Percentiles rank a stretch among this genome's conserved stretches.
phyloP scores from a whole-genome alignment of 176 grass and related monocot genomes.

The Zizania latifolia region DNA sequence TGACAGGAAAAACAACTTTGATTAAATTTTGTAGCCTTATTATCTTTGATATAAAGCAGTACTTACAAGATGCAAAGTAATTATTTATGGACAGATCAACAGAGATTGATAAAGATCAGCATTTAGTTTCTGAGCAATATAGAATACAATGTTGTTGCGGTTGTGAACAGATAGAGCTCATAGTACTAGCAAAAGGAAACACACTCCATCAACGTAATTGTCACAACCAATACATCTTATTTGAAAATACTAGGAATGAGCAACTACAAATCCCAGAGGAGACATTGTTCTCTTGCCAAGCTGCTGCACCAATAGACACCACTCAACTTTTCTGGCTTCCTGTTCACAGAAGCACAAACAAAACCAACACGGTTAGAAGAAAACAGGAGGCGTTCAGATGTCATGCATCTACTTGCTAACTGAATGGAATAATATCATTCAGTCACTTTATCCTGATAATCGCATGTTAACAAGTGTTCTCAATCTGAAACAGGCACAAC shows the following conservation, averaged over 20 bases:
- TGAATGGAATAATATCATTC: background rate
- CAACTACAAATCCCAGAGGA: constrained; percentile 26
- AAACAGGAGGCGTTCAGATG: background rate
- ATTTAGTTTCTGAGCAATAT: constrained; percentile 10
- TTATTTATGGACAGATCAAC: background rate
- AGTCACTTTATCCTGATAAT: background rate
- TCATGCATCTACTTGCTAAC: background rate
- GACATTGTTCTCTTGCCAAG: constrained; percentile 22
- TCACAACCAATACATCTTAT: constrained; percentile 41
- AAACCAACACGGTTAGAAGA: background rate
- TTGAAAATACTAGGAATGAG: constrained; percentile 24
- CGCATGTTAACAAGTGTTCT: background rate
- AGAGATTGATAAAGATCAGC: background rate
- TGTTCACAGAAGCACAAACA: constrained; percentile 2
- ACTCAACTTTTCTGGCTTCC: constrained; percentile 43
- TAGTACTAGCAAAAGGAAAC: constrained; percentile 2
- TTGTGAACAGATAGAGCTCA: constrained; percentile 5
- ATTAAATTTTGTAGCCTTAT: background rate
- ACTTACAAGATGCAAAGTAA: background rate
- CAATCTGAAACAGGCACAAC: background rate
- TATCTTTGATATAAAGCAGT: background rate
- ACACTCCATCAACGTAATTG: constrained; percentile 10
- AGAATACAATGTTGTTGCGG: background rate
- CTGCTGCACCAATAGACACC: background rate
- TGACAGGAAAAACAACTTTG: background rate